Evolutionary conservation across 768 basidiomycete species (phyloP), one percentile per base, ranked within the genome.

Genomic region (Panus rudis): DNA sequence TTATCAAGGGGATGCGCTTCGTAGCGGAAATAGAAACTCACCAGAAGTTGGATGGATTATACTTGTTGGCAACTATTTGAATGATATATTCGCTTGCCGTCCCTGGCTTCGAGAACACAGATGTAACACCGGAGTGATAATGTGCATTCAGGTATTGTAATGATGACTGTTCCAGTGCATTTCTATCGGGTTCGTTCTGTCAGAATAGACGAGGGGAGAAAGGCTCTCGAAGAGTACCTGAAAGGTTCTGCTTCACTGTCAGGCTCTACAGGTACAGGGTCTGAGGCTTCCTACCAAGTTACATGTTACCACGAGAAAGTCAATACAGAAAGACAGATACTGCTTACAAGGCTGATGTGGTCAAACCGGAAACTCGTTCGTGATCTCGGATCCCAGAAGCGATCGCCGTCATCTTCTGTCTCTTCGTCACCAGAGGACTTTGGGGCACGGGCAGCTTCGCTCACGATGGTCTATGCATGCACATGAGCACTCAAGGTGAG

Each of bases 21-120:
- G 16, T 20, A 2, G 40, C n/a, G 19, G 4, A 8, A 5, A 40
- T 17, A 22, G 14, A 24, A 16, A 47, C 71, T 40, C 43, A 92
- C 94, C 94, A 98, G 66, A 76, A 97, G 62, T 97, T 97, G 17
- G 76, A 64, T 0, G 90, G 86, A 57, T 94, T 97, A 65, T 97
- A 97, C 59, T 92, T 91, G 62, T 96, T 94, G 16, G 90, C 85
- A n/a, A 94, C 92, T 43, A 96, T 67, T 57, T 92, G 87, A 32
- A 96, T 61, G 13, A 75, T 70, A 54, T 79, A 92, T 39, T 65
- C 66, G 16, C 58, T 68, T 0, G 67, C 52, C 19, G 64, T 63
- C 21, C 65, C 69, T 26, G 65, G 63, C 3, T 69, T 68, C 3
- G 84, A 66, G 54, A 90, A 89, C 7, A 89, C 79, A 28, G 86